These are phyloP conservation scores for Periconia digitata DNA, from an alignment of 2,329 filamentous ascomycete genomes.

Conservation along the genomic window DNA sequence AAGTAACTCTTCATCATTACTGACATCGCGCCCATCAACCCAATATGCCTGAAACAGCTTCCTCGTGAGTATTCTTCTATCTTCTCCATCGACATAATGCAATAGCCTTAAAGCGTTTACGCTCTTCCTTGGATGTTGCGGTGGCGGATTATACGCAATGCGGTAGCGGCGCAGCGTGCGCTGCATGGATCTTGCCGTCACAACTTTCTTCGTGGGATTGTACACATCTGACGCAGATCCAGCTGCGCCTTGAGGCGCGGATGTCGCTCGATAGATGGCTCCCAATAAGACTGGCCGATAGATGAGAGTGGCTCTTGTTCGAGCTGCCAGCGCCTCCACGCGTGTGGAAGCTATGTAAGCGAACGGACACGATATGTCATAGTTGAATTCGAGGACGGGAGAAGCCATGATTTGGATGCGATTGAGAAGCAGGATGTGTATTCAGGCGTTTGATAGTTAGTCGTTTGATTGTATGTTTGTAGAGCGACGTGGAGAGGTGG, in stretches of 20 bases:
- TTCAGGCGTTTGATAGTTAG: background rate
- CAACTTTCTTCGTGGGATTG: conserved; percentile 37
- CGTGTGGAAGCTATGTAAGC: conserved; percentile 43
- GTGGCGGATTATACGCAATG: conserved; percentile 33
- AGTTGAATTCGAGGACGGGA: conserved; percentile 28
- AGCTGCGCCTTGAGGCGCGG: conserved; percentile 39
- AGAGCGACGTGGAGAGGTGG: background rate
- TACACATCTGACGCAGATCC: conserved; percentile 40
- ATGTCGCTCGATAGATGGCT: conserved; percentile 38
- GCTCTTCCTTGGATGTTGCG: conserved; percentile 34
- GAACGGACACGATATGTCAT: conserved; percentile 41
- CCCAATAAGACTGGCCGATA: conserved; percentile 37
- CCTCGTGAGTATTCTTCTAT: conserved; percentile 23
- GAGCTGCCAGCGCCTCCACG: conserved; percentile 29
- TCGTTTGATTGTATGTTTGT: background rate
- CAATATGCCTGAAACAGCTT: conserved; percentile 36
- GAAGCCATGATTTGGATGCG: conserved; percentile 11
- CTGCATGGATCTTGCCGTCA: conserved; percentile 29
- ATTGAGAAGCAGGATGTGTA: background rate
- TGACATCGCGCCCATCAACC: conserved; percentile 33
- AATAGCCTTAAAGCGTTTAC: conserved; percentile 36
- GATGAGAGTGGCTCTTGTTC: conserved; percentile 25
- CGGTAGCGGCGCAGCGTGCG: conserved; percentile 33
- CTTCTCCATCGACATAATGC: conserved; percentile 20
- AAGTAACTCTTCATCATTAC: conserved; percentile 21